Evolutionary conservation across 495 filamentous ascomycete species (phyloP).

Genomic region (Aspergillus conjunctus): DNA sequence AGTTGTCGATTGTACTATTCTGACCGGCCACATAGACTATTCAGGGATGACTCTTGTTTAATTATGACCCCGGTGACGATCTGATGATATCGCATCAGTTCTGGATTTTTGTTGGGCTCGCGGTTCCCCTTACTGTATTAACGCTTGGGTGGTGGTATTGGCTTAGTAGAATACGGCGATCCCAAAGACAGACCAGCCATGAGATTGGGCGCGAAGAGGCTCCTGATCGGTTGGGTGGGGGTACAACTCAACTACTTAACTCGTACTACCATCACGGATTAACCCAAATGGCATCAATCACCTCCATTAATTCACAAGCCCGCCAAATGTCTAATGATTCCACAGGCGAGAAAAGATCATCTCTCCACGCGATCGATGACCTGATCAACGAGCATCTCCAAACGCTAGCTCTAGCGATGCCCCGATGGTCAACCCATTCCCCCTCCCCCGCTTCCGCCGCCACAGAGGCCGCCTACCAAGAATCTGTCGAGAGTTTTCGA

Average conservation of each 20-base stretch:
- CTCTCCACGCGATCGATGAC: neutral
- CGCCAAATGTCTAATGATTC: neutral
- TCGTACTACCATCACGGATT: neutral
- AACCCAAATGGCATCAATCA: neutral
- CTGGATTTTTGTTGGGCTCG: slow-evolving; percentile 36
- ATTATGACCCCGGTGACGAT: slow-evolving; percentile 17
- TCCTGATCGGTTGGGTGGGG: neutral
- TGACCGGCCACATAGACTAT: slow-evolving; percentile 20
- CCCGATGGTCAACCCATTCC: neutral
- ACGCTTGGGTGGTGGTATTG: slow-evolving; percentile 28
- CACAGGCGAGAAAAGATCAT: neutral
- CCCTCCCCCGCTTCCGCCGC: neutral
- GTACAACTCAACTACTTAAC: neutral
- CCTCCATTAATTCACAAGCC: neutral
- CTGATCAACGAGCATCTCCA: neutral
- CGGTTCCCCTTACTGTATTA: slow-evolving; percentile 32
- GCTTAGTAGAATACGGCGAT: slow-evolving; percentile 1
- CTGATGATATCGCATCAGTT: slow-evolving; percentile 32
- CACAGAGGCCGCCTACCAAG: neutral
- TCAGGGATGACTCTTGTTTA: slow-evolving; percentile 34
- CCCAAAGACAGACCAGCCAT: neutral
- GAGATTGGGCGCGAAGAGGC: neutral
- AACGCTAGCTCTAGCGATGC: neutral
- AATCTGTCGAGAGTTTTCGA: neutral
- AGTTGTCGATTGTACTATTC: neutral